Evolutionary conservation across 2,329 filamentous ascomycete species (phyloP).

Genomic region (Arachnomyces sp.): DNA sequence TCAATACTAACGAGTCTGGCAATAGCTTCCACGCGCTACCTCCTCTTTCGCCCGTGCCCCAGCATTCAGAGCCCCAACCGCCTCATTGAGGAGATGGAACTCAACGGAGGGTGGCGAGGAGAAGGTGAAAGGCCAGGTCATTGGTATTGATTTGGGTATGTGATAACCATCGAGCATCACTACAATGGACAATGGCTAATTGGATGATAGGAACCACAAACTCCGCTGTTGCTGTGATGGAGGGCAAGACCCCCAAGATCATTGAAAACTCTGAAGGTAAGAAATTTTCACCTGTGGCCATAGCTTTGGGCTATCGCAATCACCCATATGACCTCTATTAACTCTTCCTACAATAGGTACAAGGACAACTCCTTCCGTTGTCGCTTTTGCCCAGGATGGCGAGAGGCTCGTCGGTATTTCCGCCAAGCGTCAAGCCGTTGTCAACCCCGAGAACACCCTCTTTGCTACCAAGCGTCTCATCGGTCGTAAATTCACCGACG

Average conservation of each 20-base stretch:
- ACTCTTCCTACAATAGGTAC: constrained; percentile 49
- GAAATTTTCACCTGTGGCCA: constrained; percentile 12
- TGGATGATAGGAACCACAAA: constrained; percentile 67
- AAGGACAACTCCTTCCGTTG: constrained; percentile 85
- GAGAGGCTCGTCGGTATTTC: constrained; percentile 95
- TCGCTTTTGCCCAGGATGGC: constrained; percentile 89
- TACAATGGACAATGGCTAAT: not conserved
- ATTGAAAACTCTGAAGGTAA: constrained; percentile 95
- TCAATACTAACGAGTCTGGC: constrained; percentile 7
- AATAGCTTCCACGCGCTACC: constrained; percentile 68
- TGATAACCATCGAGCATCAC: constrained; percentile 12
- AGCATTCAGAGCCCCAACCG: constrained; percentile 60
- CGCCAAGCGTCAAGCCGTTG: constrained; percentile 94
- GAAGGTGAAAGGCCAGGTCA: constrained; percentile 92
- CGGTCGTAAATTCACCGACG: constrained; percentile 90
- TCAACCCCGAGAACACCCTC: constrained; percentile 97
- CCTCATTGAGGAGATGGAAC: constrained; percentile 57
- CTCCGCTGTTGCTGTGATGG: constrained; percentile 95
- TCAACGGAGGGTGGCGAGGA: constrained; percentile 49
- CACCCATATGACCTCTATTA: constrained; percentile 2
- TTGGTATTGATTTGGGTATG: constrained; percentile 93
- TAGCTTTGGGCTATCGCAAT: constrained; percentile 2
- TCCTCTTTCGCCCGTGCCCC: constrained; percentile 60
- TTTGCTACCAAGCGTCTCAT: constrained; percentile 99
- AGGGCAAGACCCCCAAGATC: constrained; percentile 89